A percentile compares a stretch with the other conserved stretches of the same genome.
Evolutionary conservation across 805 yeast species (phyloP).

Genomic region (Kuraishia hungarica): DNA sequence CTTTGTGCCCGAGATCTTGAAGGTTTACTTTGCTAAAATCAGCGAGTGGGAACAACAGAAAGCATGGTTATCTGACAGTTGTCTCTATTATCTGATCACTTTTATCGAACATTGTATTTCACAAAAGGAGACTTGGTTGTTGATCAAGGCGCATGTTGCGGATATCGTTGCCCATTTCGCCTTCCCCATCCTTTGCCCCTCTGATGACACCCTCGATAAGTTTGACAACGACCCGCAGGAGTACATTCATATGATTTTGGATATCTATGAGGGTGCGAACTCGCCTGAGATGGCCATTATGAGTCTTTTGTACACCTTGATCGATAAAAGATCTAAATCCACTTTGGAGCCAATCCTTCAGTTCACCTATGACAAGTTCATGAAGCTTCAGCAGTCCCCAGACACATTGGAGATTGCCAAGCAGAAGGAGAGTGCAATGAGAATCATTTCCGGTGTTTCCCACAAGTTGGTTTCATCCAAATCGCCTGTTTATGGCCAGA

Average conservation of each 20-base stretch:
- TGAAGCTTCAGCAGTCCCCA: constrained; percentile 22
- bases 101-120: constrained; percentile 57
- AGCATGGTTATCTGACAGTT: constrained; percentile 63
- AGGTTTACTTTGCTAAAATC: constrained; percentile 54
- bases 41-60: constrained; percentile 62
- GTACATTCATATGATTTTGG: constrained; percentile 73
- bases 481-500: constrained; percentile 50
- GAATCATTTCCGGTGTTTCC: constrained; percentile 69
- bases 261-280: constrained; percentile 47
- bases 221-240: constrained; percentile 90
- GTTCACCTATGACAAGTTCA: constrained; percentile 48
- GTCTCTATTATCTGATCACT: constrained; percentile 54
- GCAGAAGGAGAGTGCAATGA: constrained; percentile 69
- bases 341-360: constrained; percentile 54
- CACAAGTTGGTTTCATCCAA: constrained; percentile 44
- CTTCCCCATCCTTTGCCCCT: constrained; percentile 72
- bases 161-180: constrained; percentile 63
- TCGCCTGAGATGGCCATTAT: constrained; percentile 79
- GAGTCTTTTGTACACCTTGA: constrained; percentile 62
- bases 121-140: constrained; percentile 54
- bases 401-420: constrained; percentile 47
- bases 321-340: constrained; percentile 52
- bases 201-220: constrained; percentile 59
- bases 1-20: constrained; percentile 67
- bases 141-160: constrained; percentile 62